These are phyloP conservation scores for Malus sieversii DNA, from an alignment of 306 rosid genomes.

Conservation along the genomic window DNA sequence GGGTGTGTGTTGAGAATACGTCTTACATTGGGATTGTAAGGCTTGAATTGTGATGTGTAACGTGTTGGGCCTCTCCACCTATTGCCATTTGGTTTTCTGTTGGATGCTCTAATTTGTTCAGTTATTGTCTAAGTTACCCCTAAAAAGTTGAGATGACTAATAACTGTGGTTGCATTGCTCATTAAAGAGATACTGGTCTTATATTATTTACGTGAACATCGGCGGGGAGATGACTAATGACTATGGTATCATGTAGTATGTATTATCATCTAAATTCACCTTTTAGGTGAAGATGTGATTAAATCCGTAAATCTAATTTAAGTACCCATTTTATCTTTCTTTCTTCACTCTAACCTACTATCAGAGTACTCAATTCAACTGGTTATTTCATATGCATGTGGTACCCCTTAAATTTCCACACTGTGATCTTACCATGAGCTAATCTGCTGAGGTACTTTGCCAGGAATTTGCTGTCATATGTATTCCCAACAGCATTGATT, in stretches of 20 bases:
- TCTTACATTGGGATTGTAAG: neutral
- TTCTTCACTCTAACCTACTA: neutral
- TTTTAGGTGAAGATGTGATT: too few relatives aligned
- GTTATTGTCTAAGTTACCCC: neutral
- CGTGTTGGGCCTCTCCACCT: neutral
- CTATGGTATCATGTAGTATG: neutral
- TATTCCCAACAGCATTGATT: conserved; percentile 61
- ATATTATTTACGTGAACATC: neutral
- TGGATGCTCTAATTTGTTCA: neutral
- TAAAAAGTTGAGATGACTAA: neutral
- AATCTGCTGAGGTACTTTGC: conserved; percentile 20
- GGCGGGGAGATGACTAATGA: neutral
- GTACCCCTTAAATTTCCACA: neutral
- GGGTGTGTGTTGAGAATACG: too few relatives aligned
- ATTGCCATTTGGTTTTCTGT: neutral
- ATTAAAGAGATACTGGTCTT: neutral
- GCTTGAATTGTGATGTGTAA: neutral
- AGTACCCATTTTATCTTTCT: too few relatives aligned
- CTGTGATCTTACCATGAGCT: conserved; percentile 7
- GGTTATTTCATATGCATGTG: neutral
- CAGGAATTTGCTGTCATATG: conserved; percentile 79
- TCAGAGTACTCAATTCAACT: neutral
- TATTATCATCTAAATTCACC: too few relatives aligned
- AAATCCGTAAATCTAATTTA: too few relatives aligned
- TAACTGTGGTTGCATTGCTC: neutral